Evolutionary conservation across 805 yeast species (phyloP).

Genomic region (Yarrowia sp.): DNA sequence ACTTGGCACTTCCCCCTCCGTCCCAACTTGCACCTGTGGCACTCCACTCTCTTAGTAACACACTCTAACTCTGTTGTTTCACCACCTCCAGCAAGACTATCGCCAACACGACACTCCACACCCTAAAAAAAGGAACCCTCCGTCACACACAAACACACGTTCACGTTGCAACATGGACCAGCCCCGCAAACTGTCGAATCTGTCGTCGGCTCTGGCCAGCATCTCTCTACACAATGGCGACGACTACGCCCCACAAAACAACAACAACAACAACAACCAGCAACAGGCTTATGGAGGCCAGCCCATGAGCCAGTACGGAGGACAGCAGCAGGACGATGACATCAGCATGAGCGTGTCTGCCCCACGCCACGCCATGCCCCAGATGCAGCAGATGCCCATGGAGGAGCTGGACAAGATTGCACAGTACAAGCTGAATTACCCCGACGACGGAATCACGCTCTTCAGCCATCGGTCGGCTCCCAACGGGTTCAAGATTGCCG

Average conservation of each 20-base stretch:
- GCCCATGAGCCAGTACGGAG: conserved; percentile 11
- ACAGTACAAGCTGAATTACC: conserved; percentile 75
- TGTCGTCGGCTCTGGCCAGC: conserved; percentile 48
- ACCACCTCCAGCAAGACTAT: conserved; percentile 32
- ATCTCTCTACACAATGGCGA: conserved; percentile 43
- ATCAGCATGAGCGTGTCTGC: conserved; percentile 36
- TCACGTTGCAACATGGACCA: conserved; percentile 40
- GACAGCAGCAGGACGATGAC: conserved; percentile 32
- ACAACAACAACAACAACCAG: conserved; percentile 18
- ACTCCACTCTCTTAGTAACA: conserved; percentile 9
- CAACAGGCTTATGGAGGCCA: conserved; percentile 34
- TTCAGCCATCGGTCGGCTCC: conserved; percentile 87
- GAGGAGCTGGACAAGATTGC: conserved; percentile 47
- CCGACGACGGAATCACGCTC: conserved; percentile 81
- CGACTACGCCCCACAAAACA: conserved; percentile 28
- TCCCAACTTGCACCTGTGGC: not conserved
- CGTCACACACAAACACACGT: not conserved
- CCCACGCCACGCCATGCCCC: conserved; percentile 22
- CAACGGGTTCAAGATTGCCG: conserved; percentile 95
- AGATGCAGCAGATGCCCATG: conserved; percentile 15
- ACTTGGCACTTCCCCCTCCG: not conserved
- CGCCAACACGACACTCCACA: conserved; percentile 16
- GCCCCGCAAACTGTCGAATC: conserved; percentile 46
- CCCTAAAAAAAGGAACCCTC: not conserved
- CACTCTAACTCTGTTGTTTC: conserved; percentile 32